Percentiles rank a stretch among this genome's conserved stretches.
phyloP scores from a whole-genome alignment of 768 basidiomycete species.

The Leccinum longicurvipes region DNA sequence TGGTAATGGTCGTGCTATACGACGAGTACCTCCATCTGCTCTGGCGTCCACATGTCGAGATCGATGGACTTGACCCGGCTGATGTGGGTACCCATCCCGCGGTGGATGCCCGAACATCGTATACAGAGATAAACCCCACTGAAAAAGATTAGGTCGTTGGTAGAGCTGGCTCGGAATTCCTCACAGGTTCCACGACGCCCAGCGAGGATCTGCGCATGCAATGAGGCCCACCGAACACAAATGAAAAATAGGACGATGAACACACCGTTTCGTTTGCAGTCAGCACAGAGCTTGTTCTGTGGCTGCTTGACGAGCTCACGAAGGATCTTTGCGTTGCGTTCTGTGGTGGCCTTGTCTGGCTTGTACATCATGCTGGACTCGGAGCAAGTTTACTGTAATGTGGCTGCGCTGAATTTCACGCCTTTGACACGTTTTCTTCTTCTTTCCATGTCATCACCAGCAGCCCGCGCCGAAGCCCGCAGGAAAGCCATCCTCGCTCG shows the following conservation, averaged over 20 bases:
- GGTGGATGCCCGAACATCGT: constrained; percentile 95
- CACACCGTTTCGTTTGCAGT: constrained; percentile 95
- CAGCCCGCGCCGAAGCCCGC: constrained; percentile 75
- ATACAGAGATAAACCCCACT: constrained; percentile 96
- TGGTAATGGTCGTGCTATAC: neutral
- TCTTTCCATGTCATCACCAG: constrained; percentile 40
- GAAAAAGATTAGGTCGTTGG: constrained; percentile 3
- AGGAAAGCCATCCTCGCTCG: constrained; percentile 72
- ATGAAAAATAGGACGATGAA: neutral
- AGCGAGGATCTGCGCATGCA: constrained; percentile 73
- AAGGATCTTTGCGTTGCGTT: constrained; percentile 71
- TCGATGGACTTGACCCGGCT: constrained; percentile 97
- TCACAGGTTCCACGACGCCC: constrained; percentile 97
- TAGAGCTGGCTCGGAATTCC: constrained; percentile 17
- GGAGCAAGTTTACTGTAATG: neutral
- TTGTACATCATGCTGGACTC: constrained; percentile 37
- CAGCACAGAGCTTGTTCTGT: constrained; percentile 93
- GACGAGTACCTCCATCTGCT: constrained; percentile 82
- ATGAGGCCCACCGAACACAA: neutral
- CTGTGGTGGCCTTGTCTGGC: constrained; percentile 85
- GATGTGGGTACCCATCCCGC: constrained; percentile 98
- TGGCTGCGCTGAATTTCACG: no score
- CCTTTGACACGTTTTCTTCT: constrained; percentile 9
- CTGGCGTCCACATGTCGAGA: constrained; percentile 95
- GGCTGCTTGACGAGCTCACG: constrained; percentile 84